Base-by-base conservation (phyloP, 2,329 filamentous ascomycete genomes). In the Emergomyces pasteurianus region DNA sequence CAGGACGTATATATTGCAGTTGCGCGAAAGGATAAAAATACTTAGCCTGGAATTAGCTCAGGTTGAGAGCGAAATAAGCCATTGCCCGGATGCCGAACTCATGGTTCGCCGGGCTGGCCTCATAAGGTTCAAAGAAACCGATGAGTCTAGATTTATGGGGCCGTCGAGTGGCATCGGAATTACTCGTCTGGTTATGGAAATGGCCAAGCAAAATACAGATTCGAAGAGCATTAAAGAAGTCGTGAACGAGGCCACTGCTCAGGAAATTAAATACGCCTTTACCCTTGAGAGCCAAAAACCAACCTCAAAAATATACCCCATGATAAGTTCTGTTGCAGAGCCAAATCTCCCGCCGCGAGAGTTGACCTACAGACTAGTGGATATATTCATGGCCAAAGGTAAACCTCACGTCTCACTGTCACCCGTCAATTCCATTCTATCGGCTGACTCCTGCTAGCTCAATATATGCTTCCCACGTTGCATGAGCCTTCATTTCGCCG, bases 81-180 rank as follows among this genome's bases (percentile, higher is more conserved):
- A 86, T 60, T 81, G 84, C 58, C 83, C 84, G 49, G 87, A 87
- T 70, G 83, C 85, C 26, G 92, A 96, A 73, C 86, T 94, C 67
- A 88, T 96, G 74, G 85, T 96, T 67, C 87, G 91, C 26, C 89
- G 89, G 0, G 90, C 90, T 26, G 92, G 91, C 31, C 83, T 92
- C 66, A 90, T 97, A 67, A 87, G 87, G 50, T 84, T 97, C 58
- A 86, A 88, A 68, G 89, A 92, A 68, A 86, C 86, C 60, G 90
- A 95, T 72, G 92, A 96, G 74, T 86, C 89, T 18, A 89, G 92
- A 64, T 97, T 94, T 71, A 79, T 99, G 2, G 94, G 94, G 0
- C 89, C 94, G 2, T 96, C 92, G 56, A 97, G 92, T 72, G 94
- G 92, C 62, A 96, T 96, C 68, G 90, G 91, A 70, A 95, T 97